A percentile compares a stretch with the other conserved stretches of the same genome.
Evolutionary conservation across 164 flowering plant species (phyloP).

Genomic region (Taxillus chinensis): DNA sequence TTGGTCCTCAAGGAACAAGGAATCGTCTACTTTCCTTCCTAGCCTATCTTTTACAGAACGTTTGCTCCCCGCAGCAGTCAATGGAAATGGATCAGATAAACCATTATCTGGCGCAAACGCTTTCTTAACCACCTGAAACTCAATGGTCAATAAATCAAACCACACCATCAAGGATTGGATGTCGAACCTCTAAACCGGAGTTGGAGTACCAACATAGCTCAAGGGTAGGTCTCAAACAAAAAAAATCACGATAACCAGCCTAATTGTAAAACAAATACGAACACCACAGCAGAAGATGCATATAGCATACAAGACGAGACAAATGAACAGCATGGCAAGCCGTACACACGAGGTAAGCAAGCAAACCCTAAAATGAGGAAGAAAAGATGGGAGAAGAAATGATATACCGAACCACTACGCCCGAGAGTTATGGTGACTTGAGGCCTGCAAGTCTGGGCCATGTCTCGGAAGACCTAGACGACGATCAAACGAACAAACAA

Average conservation of each 20-base stretch:
- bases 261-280: neutral
- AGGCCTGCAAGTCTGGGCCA: constrained; percentile 44
- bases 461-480: constrained; percentile 2
- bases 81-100: constrained; percentile 18
- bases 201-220: neutral
- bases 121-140: constrained; percentile 59
- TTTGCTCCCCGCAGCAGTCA: constrained; percentile 36
- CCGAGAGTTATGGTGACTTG: constrained; percentile 71
- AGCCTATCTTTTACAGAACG: constrained; percentile 63
- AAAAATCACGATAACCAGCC: constrained; percentile 2
- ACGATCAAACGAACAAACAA: no score
- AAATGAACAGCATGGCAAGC: neutral
- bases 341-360: neutral
- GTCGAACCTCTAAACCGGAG: neutral
- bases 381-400: neutral
- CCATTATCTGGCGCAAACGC: constrained; percentile 23
- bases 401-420: constrained; percentile 52
- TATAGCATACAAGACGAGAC: neutral
- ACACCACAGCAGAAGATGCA: neutral
- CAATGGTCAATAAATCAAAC: neutral
- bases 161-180: neutral
- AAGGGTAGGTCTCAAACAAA: neutral
- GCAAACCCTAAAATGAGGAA: neutral
- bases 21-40: constrained; percentile 39
- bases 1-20: constrained; percentile 11